Evolutionary conservation across 2,329 filamentous ascomycete genomes (phyloP).

Genomic region (Cladosporium colombiae): DNA sequence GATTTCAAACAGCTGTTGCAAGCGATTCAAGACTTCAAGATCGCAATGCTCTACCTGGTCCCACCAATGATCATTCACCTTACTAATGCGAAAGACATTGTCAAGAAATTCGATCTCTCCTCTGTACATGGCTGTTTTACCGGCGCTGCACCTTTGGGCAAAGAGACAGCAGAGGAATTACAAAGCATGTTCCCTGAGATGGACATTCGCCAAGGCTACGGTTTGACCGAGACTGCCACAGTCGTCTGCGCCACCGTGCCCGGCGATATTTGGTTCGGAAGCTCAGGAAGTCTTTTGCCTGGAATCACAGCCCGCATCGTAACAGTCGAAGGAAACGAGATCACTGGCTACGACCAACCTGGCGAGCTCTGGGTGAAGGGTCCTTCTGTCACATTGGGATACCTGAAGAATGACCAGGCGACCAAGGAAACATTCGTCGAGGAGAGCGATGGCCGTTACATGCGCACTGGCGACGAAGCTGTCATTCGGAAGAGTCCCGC

Average conservation of each 20-base stretch:
- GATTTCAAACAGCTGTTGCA: slow-evolving; percentile 66
- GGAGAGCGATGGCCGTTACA: slow-evolving; percentile 60
- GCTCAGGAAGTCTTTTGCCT: slow-evolving; percentile 70
- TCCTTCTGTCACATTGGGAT: slow-evolving; percentile 77
- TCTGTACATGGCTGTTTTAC: slow-evolving; percentile 67
- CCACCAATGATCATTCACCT: slow-evolving; percentile 81
- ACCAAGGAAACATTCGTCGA: slow-evolving; percentile 69
- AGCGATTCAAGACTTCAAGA: slow-evolving; percentile 68
- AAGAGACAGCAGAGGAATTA: slow-evolving; percentile 69
- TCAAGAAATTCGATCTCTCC: slow-evolving; percentile 70
- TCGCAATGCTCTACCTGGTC: slow-evolving; percentile 68
- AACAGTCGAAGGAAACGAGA: slow-evolving; percentile 66
- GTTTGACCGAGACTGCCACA: slow-evolving; percentile 75
- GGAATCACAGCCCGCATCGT: slow-evolving; percentile 67
- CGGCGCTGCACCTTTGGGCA: slow-evolving; percentile 75
- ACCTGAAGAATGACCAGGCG: slow-evolving; percentile 82
- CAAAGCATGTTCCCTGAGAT: slow-evolving; percentile 63
- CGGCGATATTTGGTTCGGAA: slow-evolving; percentile 69
- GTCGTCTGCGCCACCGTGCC: slow-evolving; percentile 63
- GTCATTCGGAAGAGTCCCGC: slow-evolving; percentile 63
- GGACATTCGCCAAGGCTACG: slow-evolving; percentile 64
- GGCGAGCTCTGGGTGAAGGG: slow-evolving; percentile 80
- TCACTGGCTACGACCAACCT: slow-evolving; percentile 69
- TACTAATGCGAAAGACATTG: slow-evolving; percentile 62
- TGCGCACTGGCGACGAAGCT: slow-evolving; percentile 84